Conservation (phyloP, 148 eudicot genomes). For the Selenicereus undatus region DNA sequence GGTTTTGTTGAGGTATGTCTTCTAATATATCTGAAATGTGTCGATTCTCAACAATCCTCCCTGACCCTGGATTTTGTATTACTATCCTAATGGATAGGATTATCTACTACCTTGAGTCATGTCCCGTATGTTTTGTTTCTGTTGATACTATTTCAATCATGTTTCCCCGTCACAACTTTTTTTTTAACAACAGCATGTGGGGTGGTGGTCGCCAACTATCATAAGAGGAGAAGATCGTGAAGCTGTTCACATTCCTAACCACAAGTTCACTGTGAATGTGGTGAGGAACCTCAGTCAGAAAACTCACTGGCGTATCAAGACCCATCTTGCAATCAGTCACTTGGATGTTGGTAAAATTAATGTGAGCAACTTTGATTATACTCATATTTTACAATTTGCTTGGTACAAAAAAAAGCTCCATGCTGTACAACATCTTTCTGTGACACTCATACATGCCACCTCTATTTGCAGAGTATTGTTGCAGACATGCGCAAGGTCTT, state of each 20-base stretch:
- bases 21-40: background rate
- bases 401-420: constrained; percentile 1
- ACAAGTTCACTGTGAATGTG: constrained; percentile 86
- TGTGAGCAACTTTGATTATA: constrained; percentile 42
- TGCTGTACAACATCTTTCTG: constrained; percentile 4
- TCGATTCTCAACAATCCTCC: background rate
- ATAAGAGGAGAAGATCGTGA: constrained; percentile 96
- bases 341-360: constrained; percentile 80
- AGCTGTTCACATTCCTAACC: constrained; percentile 92
- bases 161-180: background rate
- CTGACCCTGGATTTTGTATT: background rate
- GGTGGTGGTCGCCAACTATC: constrained; percentile 98
- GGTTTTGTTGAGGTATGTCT: constrained; percentile 91
- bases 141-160: background rate
- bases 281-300: constrained; percentile 89
- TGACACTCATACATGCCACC: background rate
- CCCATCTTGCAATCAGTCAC: constrained; percentile 85
- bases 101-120: background rate
- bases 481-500: constrained; percentile 98
- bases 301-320: constrained; percentile 96
- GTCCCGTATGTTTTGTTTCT: background rate
- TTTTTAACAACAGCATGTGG: constrained; percentile 61
- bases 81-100: background rate
- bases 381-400: background rate
- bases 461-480: constrained; percentile 63